Conservation (phyloP, 495 filamentous ascomycete species). For the Trichoderma asperelloides region DNA sequence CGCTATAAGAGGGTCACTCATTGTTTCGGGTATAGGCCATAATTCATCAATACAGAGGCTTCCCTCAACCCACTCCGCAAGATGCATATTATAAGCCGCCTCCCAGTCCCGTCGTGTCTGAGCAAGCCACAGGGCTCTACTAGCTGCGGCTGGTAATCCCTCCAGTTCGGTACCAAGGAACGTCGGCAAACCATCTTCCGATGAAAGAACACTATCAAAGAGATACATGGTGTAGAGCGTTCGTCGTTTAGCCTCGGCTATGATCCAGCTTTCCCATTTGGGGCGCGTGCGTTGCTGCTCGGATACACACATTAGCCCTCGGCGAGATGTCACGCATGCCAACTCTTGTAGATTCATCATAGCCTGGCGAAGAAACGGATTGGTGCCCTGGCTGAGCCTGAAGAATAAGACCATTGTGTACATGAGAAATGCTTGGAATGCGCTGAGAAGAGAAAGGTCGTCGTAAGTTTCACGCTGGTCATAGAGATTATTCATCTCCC, state of each 20-base stretch:
- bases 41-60: slow-evolving; percentile 36
- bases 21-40: slow-evolving; percentile 29
- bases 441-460: slow-evolving; percentile 29
- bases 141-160: slow-evolving; percentile 30
- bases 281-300: slow-evolving; percentile 31
- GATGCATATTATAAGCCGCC: slow-evolving; percentile 29
- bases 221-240: slow-evolving; percentile 42
- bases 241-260: slow-evolving; percentile 35
- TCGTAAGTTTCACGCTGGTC: slow-evolving; percentile 25
- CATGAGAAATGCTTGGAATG: slow-evolving; percentile 42
- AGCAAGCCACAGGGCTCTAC: slow-evolving; percentile 30
- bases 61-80: slow-evolving; percentile 30
- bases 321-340: slow-evolving; percentile 26
- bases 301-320: slow-evolving; percentile 33
- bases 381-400: slow-evolving; percentile 17
- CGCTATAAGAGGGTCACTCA: slow-evolving; percentile 19
- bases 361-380: slow-evolving; percentile 25
- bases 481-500: slow-evolving; percentile 18
- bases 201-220: slow-evolving; percentile 34
- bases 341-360: slow-evolving; percentile 40
- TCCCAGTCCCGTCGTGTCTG: slow-evolving; percentile 30
- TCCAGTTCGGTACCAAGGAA: slow-evolving; percentile 36
- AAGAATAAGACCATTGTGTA: slow-evolving; percentile 39
- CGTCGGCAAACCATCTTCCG: slow-evolving; percentile 33
- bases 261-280: slow-evolving; percentile 42